These are phyloP conservation scores for Colletotrichum limetticola DNA, from an alignment of 2,329 filamentous ascomycete genomes.

Conservation along the genomic window DNA sequence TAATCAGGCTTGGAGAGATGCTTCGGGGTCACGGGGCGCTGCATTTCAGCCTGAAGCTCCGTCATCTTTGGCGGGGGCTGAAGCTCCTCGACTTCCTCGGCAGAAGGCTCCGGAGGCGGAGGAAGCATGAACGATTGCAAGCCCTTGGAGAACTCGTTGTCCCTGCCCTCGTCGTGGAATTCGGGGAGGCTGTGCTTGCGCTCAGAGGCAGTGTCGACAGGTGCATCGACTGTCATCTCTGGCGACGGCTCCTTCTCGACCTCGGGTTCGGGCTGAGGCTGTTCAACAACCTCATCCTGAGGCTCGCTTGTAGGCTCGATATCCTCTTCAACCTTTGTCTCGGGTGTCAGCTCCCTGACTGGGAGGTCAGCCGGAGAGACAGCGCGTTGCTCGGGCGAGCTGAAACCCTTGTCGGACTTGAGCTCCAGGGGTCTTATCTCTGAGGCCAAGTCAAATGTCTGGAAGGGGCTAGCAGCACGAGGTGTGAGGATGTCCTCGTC, in stretches of 20 bases:
- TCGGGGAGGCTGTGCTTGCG: slow-evolving; percentile 15
- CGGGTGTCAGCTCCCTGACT: slow-evolving; percentile 12
- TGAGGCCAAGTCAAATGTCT: slow-evolving; percentile 28
- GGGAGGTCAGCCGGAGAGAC: slow-evolving; percentile 35
- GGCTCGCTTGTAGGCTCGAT: slow-evolving; percentile 9
- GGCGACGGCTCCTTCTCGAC: slow-evolving; percentile 35
- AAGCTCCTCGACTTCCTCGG: slow-evolving; percentile 42
- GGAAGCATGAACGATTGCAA: slow-evolving; percentile 60
- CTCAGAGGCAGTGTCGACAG: slow-evolving; percentile 44
- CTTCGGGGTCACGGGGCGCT: slow-evolving; percentile 61
- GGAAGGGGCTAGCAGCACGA: slow-evolving; percentile 54
- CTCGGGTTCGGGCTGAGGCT: neutral
- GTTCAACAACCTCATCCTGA: neutral
- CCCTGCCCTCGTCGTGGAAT: slow-evolving; percentile 40
- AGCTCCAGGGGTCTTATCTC: slow-evolving; percentile 32
- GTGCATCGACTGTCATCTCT: slow-evolving; percentile 34
- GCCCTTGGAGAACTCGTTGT: slow-evolving; percentile 53
- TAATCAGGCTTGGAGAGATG: slow-evolving; percentile 70
- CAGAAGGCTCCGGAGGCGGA: slow-evolving; percentile 50
- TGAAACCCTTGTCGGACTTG: slow-evolving; percentile 30
- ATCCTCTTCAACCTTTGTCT: slow-evolving; percentile 1
- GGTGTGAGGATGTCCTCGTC: slow-evolving; percentile 64
- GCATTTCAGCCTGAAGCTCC: slow-evolving; percentile 48
- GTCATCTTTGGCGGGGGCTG: slow-evolving; percentile 45
- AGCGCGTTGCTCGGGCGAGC: slow-evolving; percentile 38